Percentiles rank a stretch among this genome's conserved stretches.
These are phyloP conservation scores for Pyricularia sp. DNA, from an alignment of 2,329 filamentous ascomycete species.

Conservation along the genomic window DNA sequence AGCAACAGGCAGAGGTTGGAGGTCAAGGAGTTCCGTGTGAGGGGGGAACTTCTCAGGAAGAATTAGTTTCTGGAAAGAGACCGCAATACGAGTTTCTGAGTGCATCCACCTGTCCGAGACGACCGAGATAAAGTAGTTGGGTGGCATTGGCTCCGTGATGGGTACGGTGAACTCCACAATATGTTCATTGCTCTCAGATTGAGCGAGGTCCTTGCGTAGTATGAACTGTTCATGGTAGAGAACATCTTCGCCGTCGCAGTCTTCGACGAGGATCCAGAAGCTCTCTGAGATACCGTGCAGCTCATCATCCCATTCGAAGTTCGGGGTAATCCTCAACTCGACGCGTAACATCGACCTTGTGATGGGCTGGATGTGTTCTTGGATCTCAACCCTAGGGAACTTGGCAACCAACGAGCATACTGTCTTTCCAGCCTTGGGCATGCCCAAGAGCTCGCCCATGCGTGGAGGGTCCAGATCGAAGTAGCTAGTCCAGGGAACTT, in stretches of 20 bases:
- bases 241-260: conserved; percentile 94
- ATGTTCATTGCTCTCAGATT: conserved; percentile 82
- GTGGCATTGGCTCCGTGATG: conserved; percentile 95
- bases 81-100: conserved; percentile 83
- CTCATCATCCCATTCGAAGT: conserved; percentile 90
- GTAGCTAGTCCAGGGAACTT: conserved; percentile 87
- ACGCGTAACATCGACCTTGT: conserved; percentile 88
- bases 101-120: conserved; percentile 98
- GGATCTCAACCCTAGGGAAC: conserved; percentile 85
- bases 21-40: conserved; percentile 82
- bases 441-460: conserved; percentile 88
- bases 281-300: conserved; percentile 82
- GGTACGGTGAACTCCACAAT: conserved; percentile 93
- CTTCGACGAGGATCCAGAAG: conserved; percentile 96
- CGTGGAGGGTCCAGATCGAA: conserved; percentile 93
- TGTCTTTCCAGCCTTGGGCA: conserved; percentile 77
- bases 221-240: conserved; percentile 92
- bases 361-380: conserved; percentile 89
- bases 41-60: conserved; percentile 92
- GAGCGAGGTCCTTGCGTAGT: conserved; percentile 79
- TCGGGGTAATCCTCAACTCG: conserved; percentile 84
- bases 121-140: conserved; percentile 95
- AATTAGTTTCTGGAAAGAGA: conserved; percentile 91
- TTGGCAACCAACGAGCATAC: conserved; percentile 84
- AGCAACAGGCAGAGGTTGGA: conserved; percentile 76